Evolutionary conservation across 345 rosid genomes (phyloP), one percentile per base, ranked within the genome.

Genomic region (Boechera retrofracta): DNA sequence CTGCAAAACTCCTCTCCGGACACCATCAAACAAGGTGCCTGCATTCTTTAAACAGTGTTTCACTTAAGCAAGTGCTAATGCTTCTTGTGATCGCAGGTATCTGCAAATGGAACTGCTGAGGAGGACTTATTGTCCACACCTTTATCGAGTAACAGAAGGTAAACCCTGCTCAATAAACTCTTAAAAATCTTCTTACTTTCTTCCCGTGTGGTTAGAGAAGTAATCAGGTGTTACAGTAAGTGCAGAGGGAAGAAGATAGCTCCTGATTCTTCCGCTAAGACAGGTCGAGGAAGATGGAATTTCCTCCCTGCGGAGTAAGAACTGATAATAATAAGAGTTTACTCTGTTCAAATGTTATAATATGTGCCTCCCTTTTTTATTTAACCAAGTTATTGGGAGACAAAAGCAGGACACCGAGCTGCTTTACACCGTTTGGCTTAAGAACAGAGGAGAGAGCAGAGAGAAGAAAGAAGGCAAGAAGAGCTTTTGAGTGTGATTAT

Each of bases 391-490:
- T 63, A 16, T 64, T 70, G 72, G 74, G 41, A 26, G 26, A 51
- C 49, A 58, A 66, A 15, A 42, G 88, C 87, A 87, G 87, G 82
- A 87, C 94, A 24, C 89, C 96, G n/a, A 82, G 78, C 73, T 66
- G 83, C 64, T 84, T 88, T 51, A 83, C 89, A 64, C 89, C 96
- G 65, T 94, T 92, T 83, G 74, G 79, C 67, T 74, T 84, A 62
- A 88, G 88, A 81, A 90, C 92, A 18, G 94, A 90, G 87, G 97
- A 90, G 69, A 87, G 96, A 87, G 91, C 94, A 57, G 85, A 89
- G 67, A 89, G 87, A 81, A 84, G 97, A 67, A 88, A 87, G 80
- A 85, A 89, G 97, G 98, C 74, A 85, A 82, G 90, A 63, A 54
- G 75, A 41, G 21, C 15, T 73, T 38, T 38, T 71, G 7, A 51